Conservation (phyloP, 352 stramenopile species). For the Phytophthora podocarpi region DNA sequence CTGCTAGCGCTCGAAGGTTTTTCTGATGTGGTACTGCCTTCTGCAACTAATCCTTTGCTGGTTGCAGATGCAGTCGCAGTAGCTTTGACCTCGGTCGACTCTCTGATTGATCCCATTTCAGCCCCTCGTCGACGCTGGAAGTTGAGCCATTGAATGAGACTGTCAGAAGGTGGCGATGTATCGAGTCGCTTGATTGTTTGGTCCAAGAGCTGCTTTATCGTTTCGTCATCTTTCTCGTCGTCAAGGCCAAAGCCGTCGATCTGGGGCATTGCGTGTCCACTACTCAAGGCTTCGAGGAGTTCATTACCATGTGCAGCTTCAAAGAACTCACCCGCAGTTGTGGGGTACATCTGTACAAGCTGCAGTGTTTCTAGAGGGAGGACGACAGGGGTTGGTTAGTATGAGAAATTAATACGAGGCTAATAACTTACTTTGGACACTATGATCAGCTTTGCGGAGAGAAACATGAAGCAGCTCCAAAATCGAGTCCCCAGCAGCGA, state of each 20-base stretch:
- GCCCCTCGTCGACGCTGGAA: slow-evolving; percentile 59
- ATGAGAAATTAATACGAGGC: background rate
- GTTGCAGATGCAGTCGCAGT: too few species aligned
- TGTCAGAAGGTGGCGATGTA: slow-evolving; percentile 57
- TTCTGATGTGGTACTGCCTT: background rate
- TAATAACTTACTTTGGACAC: slow-evolving; percentile 49
- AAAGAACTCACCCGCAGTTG: slow-evolving; percentile 60
- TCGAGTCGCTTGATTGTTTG: slow-evolving; percentile 43
- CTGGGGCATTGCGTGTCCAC: slow-evolving; percentile 51
- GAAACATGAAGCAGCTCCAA: slow-evolving; percentile 66
- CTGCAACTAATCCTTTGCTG: background rate
- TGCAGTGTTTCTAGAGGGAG: slow-evolving; percentile 52
- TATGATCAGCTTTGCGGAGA: slow-evolving; percentile 55
- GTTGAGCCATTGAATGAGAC: slow-evolving; percentile 72
- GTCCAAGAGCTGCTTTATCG: slow-evolving; percentile 35
- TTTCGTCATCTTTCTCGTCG: slow-evolving; percentile 49
- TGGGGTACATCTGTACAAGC: slow-evolving; percentile 67
- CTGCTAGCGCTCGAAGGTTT: slow-evolving; percentile 17
- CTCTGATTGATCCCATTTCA: slow-evolving; percentile 32
- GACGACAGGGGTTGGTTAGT: slow-evolving; percentile 7
- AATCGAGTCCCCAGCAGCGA: slow-evolving; percentile 63
- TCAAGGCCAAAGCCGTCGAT: slow-evolving; percentile 50
- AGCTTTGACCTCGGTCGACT: background rate
- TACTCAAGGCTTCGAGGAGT: slow-evolving; percentile 62
- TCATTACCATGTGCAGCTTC: slow-evolving; percentile 58